A percentile compares a stretch with the other conserved stretches of the same genome.
Evolutionary conservation across 2,329 filamentous ascomycete genomes (phyloP).

Genomic region (Ophiostoma fasciatum): DNA sequence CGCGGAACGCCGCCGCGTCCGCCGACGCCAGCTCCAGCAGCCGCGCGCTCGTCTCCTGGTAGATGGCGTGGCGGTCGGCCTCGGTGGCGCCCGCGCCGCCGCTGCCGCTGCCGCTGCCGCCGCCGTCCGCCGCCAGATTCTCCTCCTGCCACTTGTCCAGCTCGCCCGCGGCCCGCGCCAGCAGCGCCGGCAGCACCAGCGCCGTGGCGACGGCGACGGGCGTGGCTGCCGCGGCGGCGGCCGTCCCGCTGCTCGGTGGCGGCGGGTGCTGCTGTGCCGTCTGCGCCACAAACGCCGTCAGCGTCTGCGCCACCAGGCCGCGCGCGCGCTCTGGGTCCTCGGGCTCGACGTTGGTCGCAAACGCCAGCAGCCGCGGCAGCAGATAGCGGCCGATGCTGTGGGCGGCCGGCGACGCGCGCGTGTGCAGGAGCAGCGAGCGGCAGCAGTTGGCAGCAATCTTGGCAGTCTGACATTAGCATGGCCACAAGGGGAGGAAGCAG

Average conservation of each 20-base stretch:
- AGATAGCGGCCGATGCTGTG: conserved; percentile 61
- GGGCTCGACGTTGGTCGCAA: conserved; percentile 52
- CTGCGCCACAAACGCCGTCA: conserved; percentile 54
- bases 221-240: conserved; percentile 22
- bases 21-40: conserved; percentile 68
- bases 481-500: not conserved
- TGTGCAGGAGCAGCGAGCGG: conserved; percentile 62
- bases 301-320: conserved; percentile 53
- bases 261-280: conserved; percentile 1
- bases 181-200: conserved; percentile 61
- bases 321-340: conserved; percentile 72
- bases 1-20: conserved; percentile 59
- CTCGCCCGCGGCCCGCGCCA: conserved; percentile 49
- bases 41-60: conserved; percentile 59
- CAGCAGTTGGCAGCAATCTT: conserved; percentile 86
- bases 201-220: conserved; percentile 50
- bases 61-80: conserved; percentile 34
- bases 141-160: conserved; percentile 26
- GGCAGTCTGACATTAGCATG: conserved; percentile 40
- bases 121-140: conserved; percentile 24
- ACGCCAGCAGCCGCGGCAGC: conserved; percentile 59
- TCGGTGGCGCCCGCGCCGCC: too few relatives aligned
- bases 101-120: not conserved
- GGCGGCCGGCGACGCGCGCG: conserved; percentile 47
- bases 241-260: not conserved